Evolutionary conservation across 2,329 filamentous ascomycete species (phyloP).

Genomic region (Trichoderma guizhouense): DNA sequence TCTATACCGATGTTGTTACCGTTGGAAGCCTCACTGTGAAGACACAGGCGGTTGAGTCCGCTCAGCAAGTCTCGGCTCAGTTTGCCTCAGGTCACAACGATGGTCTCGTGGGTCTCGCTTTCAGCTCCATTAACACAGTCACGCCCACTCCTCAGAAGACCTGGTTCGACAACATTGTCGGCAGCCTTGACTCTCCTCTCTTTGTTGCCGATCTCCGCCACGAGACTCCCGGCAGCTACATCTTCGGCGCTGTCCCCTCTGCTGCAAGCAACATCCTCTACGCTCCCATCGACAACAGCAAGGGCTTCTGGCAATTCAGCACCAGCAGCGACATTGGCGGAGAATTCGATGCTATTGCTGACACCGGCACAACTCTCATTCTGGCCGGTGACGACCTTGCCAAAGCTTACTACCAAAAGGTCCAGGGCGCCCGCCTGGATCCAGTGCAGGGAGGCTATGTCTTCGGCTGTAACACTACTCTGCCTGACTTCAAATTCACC

Average conservation of each 20-base stretch:
- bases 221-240: slow-evolving; percentile 55
- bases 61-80: slow-evolving; percentile 37
- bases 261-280: slow-evolving; percentile 57
- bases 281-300: slow-evolving; percentile 56
- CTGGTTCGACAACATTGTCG: slow-evolving; percentile 37
- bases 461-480: slow-evolving; percentile 41
- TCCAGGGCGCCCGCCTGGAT: slow-evolving; percentile 37
- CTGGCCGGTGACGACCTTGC: slow-evolving; percentile 53
- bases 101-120: slow-evolving; percentile 44
- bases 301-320: slow-evolving; percentile 59
- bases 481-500: slow-evolving; percentile 51
- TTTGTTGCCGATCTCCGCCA: slow-evolving; percentile 68
- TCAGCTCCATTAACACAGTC: slow-evolving; percentile 43
- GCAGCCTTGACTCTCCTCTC: slow-evolving; percentile 35
- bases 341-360: slow-evolving; percentile 45
- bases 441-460: slow-evolving; percentile 41
- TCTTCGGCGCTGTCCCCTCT: slow-evolving; percentile 68
- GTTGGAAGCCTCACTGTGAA: slow-evolving; percentile 40
- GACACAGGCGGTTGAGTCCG: slow-evolving; percentile 43
- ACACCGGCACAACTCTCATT: slow-evolving; percentile 62
- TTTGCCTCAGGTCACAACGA: slow-evolving; percentile 42
- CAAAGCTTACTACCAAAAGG: slow-evolving; percentile 44
- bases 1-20: slow-evolving; percentile 42
- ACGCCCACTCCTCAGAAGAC: slow-evolving; percentile 40
- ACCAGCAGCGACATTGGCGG: slow-evolving; percentile 22